These are phyloP conservation scores for Boletus tomentosulus DNA, from an alignment of 768 basidiomycete species.

Conservation along the genomic window DNA sequence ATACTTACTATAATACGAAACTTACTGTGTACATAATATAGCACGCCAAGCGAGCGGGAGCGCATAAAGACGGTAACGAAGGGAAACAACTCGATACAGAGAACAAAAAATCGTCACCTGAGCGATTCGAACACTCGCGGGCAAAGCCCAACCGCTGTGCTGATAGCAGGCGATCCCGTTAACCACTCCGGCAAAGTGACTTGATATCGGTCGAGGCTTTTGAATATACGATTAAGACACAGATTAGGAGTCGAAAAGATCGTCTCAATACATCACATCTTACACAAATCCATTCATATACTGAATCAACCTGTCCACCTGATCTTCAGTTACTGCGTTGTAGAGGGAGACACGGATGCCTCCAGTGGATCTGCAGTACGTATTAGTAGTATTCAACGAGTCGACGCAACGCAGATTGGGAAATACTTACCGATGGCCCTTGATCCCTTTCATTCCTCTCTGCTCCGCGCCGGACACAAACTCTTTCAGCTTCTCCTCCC, in stretches of 20 bases:
- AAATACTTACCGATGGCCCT: slow-evolving; percentile 80
- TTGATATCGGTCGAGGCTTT: slow-evolving; percentile 73
- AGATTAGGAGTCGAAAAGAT: neutral
- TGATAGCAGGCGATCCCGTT: slow-evolving; percentile 80
- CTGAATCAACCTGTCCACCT: slow-evolving; percentile 55
- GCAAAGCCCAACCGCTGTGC: slow-evolving; percentile 56
- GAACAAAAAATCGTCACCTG: slow-evolving; percentile 49
- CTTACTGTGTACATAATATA: too few species aligned
- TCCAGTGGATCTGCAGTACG: slow-evolving; percentile 47
- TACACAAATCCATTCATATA: slow-evolving; percentile 56
- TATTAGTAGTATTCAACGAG: neutral
- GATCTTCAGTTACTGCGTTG: slow-evolving; percentile 79
- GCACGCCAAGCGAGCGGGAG: neutral
- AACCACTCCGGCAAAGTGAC: slow-evolving; percentile 97
- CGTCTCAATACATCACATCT: neutral
- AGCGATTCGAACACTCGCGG: slow-evolving; percentile 61
- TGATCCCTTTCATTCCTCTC: slow-evolving; percentile 77
- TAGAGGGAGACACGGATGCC: slow-evolving; percentile 84
- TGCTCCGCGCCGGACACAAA: slow-evolving; percentile 82
- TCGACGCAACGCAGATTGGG: slow-evolving; percentile 1
- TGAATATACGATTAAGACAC: slow-evolving; percentile 20
- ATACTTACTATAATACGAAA: too few species aligned
- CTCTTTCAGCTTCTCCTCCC: slow-evolving; percentile 64
- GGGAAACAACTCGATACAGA: neutral
- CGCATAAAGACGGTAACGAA: neutral